Evolutionary conservation across 305 asterid genomes (phyloP).

Genomic region (Fraxinus xanthoxyloides): DNA sequence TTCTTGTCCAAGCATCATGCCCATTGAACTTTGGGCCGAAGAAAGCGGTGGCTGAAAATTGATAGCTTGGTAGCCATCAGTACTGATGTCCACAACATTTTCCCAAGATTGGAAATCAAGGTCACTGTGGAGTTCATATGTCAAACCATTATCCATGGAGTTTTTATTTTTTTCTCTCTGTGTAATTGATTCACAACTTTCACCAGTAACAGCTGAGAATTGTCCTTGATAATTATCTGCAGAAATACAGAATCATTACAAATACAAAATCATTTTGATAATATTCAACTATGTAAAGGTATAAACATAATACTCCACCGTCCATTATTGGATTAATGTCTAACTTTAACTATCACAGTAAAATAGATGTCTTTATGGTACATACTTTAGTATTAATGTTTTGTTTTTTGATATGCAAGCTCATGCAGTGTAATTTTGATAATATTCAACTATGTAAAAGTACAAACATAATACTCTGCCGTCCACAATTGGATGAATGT

Average conservation of each 20-base stretch:
- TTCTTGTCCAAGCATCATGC: slow-evolving; percentile 47
- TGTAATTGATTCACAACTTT: slow-evolving; percentile 34
- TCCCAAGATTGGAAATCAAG: slow-evolving; percentile 59
- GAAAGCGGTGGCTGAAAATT: slow-evolving; percentile 49
- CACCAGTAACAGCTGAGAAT: slow-evolving; percentile 45
- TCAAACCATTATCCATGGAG: slow-evolving; percentile 31
- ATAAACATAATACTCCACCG: background rate
- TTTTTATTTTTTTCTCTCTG: slow-evolving; percentile 35
- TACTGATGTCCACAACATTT: slow-evolving; percentile 42
- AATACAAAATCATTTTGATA: slow-evolving; percentile 8
- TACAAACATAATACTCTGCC: background rate
- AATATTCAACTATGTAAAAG: slow-evolving; percentile 3
- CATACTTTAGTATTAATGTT: background rate
- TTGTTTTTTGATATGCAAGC: background rate
- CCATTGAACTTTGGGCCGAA: slow-evolving; percentile 41
- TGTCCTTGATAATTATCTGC: slow-evolving; percentile 63
- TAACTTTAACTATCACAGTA: background rate
- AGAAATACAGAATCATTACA: slow-evolving; percentile 20
- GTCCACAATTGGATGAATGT: background rate
- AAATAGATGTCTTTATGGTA: background rate
- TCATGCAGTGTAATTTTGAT: background rate
- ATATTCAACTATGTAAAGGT: background rate
- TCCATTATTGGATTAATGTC: background rate
- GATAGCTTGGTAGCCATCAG: slow-evolving; percentile 44
- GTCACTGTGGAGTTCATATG: slow-evolving; percentile 40